Base-by-base conservation (phyloP, 352 stramenopile genomes). In the Phytophthora palmivora region DNA sequence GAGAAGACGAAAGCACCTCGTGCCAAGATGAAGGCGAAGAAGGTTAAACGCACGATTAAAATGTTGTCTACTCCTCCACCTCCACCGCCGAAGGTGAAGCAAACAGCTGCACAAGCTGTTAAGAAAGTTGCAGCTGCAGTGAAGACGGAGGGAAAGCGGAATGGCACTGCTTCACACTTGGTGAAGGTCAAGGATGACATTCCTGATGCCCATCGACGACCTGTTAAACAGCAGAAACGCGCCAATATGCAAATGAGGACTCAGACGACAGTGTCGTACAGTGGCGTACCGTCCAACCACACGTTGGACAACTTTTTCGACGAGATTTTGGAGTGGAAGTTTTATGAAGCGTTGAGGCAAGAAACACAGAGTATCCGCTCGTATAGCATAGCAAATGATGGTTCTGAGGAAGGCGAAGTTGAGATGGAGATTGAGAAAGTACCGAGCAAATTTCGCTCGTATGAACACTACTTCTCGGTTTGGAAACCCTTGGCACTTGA, bases 381-480 rank as follows among this genome's bases (percentile, higher is more conserved):
- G 32, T 78, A 84, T 26, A 75, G 58, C 18, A 71, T 75, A 0
- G 75, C 62, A n/a, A 89, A 92, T 49, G 80, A 91, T 32, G 82
- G 73, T 2, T 91, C 86, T 0, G 84, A 94, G 28, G 82, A 93
- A 69, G 84, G 84, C 11, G 84, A 94, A 45, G 79, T 92, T 2
- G 82, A 85, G 38, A 63, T 90, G 3, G 63, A 81, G 39, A 59
- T 93, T 21, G 63, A 78, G 19, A 78, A 83, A 37, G 83, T 96
- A 10, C 88, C 88, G 26, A 94, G 83, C 66, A 89, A 89, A 49
- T 97, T 97, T 58, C 62, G 72, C 16, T 95, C 84, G 39, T 95
- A 95, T 38, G 80, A 93, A 12, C 85, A 96, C 51, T 97, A 97
- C 41, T 96, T 95, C 50, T 89, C 78, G 3, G 86, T 97, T 18